Evolutionary conservation across 2,329 filamentous ascomycete species (phyloP).

Genomic region (Paraphaeosphaeria minitans): DNA sequence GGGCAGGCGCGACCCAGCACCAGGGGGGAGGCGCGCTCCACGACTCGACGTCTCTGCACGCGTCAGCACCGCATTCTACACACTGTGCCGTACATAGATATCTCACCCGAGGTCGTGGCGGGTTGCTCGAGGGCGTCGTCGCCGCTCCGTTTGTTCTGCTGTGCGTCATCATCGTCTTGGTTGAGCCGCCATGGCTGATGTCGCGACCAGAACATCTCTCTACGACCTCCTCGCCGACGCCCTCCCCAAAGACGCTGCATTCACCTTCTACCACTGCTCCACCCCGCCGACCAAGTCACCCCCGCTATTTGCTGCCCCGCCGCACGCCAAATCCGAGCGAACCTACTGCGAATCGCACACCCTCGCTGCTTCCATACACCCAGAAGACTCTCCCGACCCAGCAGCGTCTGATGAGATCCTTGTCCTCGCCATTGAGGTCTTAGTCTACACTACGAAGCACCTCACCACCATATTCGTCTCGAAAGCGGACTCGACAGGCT

Average conservation of each 20-base stretch:
- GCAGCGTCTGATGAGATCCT: slow-evolving; percentile 60
- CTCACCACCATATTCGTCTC: slow-evolving; percentile 91
- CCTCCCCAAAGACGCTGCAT: slow-evolving; percentile 59
- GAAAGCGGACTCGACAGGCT: slow-evolving; percentile 96
- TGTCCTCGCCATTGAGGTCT: slow-evolving; percentile 82
- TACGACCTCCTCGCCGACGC: slow-evolving; percentile 56
- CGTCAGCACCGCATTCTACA: background rate
- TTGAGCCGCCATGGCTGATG: slow-evolving; percentile 31
- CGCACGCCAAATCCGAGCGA: slow-evolving; percentile 70
- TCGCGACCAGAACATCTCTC: slow-evolving; percentile 30
- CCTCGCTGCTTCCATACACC: slow-evolving; percentile 61
- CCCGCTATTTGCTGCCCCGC: slow-evolving; percentile 79
- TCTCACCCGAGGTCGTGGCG: background rate
- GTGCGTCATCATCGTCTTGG: slow-evolving; percentile 4
- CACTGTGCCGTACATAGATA: no score
- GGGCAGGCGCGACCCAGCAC: background rate
- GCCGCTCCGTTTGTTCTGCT: slow-evolving; percentile 11
- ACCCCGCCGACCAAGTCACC: slow-evolving; percentile 77
- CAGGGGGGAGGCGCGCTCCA: background rate
- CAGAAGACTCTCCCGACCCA: slow-evolving; percentile 30
- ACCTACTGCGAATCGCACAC: slow-evolving; percentile 91
- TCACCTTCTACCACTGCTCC: slow-evolving; percentile 84
- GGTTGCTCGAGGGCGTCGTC: background rate
- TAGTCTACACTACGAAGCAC: slow-evolving; percentile 79
- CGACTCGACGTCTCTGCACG: background rate